Conservation (phyloP, 129 eudicot genomes). For the Pulicaria dysenterica region DNA sequence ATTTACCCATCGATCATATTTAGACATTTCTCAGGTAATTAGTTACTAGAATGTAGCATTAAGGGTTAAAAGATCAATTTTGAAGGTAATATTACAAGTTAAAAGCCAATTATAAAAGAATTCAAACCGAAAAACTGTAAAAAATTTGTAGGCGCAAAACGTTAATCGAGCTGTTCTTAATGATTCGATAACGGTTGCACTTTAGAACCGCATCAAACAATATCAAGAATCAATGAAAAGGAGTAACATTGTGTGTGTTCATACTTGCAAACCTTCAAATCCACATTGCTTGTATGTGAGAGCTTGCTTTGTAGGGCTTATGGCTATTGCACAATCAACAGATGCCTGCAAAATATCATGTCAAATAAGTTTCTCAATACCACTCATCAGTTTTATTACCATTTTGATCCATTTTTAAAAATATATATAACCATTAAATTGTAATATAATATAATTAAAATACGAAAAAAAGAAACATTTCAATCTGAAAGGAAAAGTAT, state of each 20-base stretch:
- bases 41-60: too few relatives aligned
- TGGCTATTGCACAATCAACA: slow-evolving; percentile 75
- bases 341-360: slow-evolving; percentile 55
- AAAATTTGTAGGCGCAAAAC: not conserved
- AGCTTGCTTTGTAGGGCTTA: slow-evolving; percentile 85
- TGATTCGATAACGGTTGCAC: slow-evolving; percentile 1
- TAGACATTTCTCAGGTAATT: too few relatives aligned
- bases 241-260: slow-evolving; percentile 14
- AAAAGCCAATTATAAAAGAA: not conserved
- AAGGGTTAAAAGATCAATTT: too few relatives aligned
- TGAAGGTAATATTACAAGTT: too few relatives aligned
- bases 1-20: too few relatives aligned
- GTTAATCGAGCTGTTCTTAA: slow-evolving; percentile 14
- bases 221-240: not conserved
- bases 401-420: too few relatives aligned
- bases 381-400: not conserved
- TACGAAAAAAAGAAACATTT: too few relatives aligned
- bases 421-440: too few relatives aligned
- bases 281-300: slow-evolving; percentile 83
- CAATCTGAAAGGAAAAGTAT: too few relatives aligned
- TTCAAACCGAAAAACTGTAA: not conserved
- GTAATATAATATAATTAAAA: too few relatives aligned
- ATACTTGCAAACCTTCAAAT: slow-evolving; percentile 82
- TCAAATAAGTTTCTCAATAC: not conserved
- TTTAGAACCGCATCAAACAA: slow-evolving; percentile 16